Conservation (phyloP, 352 stramenopile species). For the Pythium aquatile region DNA sequence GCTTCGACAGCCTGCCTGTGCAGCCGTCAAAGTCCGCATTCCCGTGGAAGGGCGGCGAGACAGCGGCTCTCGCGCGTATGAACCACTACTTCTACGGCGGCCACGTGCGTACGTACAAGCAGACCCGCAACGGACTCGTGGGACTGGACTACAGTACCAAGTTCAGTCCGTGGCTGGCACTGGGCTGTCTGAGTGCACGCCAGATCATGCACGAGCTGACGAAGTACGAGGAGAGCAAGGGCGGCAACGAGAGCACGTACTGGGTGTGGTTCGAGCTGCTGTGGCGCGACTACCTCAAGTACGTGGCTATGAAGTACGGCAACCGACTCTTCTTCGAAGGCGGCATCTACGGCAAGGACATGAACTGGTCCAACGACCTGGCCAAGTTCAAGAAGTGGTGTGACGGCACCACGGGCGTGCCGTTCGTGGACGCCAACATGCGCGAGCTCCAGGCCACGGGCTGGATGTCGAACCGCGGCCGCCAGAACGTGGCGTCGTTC, state of each 20-base stretch:
- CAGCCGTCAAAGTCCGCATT: conserved; percentile 17
- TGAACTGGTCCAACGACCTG: conserved; percentile 15
- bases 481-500: conserved; percentile 22
- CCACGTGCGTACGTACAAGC: conserved; percentile 21
- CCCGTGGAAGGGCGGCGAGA: conserved; percentile 19
- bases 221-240: conserved; percentile 10
- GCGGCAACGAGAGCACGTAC: conserved; percentile 24
- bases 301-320: conserved; percentile 23
- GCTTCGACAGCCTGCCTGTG: conserved; percentile 3
- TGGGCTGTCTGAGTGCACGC: conserved; percentile 17
- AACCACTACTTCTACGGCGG: conserved; percentile 14
- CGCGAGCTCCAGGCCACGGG: conserved; percentile 16
- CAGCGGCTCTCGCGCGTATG: conserved; percentile 9
- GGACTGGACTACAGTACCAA: conserved; percentile 21
- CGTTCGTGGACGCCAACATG: conserved; percentile 24
- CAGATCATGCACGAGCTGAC: conserved; percentile 22
- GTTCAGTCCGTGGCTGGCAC: conserved; percentile 21
- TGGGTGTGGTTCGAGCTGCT: conserved; percentile 24
- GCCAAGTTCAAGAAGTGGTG: conserved; percentile 21
- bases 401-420: conserved; percentile 18
- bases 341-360: conserved; percentile 20
- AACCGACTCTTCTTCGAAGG: conserved; percentile 19
- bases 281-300: conserved; percentile 23
- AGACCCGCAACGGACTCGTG: conserved; percentile 19
- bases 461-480: conserved; percentile 22